Conservation (phyloP, 2,329 filamentous ascomycete genomes). For the Colletotrichum siamense region DNA sequence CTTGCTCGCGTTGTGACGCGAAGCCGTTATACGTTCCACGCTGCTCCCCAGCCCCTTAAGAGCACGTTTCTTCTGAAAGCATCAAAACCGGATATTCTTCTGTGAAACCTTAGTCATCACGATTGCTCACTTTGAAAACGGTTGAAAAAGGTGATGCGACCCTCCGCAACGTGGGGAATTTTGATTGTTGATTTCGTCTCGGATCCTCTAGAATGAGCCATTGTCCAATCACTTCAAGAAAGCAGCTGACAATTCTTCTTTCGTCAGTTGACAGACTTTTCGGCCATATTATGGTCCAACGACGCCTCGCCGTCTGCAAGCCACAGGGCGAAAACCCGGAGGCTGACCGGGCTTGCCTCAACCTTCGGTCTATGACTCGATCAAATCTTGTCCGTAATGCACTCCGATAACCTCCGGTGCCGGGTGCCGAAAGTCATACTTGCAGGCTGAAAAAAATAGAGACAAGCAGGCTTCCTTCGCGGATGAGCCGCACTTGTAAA, state of each 20-base stretch:
- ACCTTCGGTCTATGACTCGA: neutral
- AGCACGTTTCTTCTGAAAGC: slow-evolving; percentile 10
- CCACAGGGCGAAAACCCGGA: neutral
- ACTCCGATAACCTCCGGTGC: neutral
- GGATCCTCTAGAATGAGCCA: neutral
- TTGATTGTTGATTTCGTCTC: neutral
- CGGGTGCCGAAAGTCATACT: neutral
- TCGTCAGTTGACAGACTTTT: neutral
- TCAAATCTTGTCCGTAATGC: neutral
- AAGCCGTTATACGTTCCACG: slow-evolving; percentile 4
- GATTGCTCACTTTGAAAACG: neutral
- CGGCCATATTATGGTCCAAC: neutral
- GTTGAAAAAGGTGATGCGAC: neutral
- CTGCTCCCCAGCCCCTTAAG: neutral
- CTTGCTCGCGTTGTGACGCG: neutral
- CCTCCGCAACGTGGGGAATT: neutral
- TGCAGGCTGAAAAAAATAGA: neutral
- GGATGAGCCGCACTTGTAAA: neutral
- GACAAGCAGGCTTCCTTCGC: neutral
- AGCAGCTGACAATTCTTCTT: neutral
- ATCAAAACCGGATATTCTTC: neutral
- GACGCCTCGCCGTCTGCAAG: neutral
- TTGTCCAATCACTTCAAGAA: neutral
- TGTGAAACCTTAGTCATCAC: slow-evolving; percentile 13
- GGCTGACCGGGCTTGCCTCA: neutral